Evolutionary conservation across 495 filamentous ascomycete genomes (phyloP), one percentile per base, ranked within the genome.

Genomic region (Lasiosphaeria miniovina): DNA sequence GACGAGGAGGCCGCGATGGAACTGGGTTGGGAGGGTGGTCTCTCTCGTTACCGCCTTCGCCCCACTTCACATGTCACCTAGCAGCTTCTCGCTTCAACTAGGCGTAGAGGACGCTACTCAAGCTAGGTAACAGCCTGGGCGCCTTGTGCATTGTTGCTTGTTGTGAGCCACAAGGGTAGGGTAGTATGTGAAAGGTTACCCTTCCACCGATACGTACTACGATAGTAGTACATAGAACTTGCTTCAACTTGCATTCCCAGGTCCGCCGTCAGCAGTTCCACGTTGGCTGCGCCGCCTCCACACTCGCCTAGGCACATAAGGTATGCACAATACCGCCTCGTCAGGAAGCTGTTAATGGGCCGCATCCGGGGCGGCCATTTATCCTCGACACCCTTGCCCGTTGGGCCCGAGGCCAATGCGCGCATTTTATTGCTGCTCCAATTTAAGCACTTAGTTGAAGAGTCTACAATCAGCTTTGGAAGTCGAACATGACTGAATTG

Each of bases 281-380:
- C 24, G 24, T 2, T 24, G 24, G 56, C 45, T 61, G 60, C 55
- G 57, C 62, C 66, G 60, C 60, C 63, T 68, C 63, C 66, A 59
- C 54, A 55, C 52, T 59, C 53, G 49, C 55, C 61, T 64, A 54
- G 24, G 24, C 24, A 24, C 24, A 24, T 24, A 24, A 24, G 24
- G 24, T 24, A 24, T 24, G 24, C 2, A 24, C 24, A 24, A 24
- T 24, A 24, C 2, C 24, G 0, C 24, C 24, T 24, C 24, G 24
- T 24, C 24, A 24, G 24, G 24, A 24, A 24, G 24, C 24, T 24
- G 0, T 33, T 50, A 35, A 35, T 46, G 15, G 62, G 68, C 58
- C 63, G 46, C 58, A 57, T 55, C 59, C 45, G 36, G 57, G 48
- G 58, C 49, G 62, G 61, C 62, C 66, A 63, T 68, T 71, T 68